These are phyloP conservation scores for Penicillium malachiteum DNA, from an alignment of 495 filamentous ascomycete genomes.

Conservation along the genomic window DNA sequence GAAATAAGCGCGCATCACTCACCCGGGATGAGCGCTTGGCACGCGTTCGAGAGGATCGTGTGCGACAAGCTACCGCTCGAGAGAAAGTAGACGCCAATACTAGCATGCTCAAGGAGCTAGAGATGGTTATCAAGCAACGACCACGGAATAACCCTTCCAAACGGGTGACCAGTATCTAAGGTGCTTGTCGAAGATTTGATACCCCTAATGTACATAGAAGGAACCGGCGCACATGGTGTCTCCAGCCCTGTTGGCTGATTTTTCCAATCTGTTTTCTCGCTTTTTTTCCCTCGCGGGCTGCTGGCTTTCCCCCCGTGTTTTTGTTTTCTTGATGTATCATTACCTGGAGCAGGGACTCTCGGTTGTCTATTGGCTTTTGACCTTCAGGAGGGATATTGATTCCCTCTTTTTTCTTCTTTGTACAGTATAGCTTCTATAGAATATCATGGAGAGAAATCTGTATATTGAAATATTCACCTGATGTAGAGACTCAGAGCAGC, in stretches of 20 bases:
- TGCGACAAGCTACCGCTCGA: conserved; percentile 60
- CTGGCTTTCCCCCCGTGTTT: background rate
- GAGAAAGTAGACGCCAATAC: conserved; percentile 77
- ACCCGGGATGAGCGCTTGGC: conserved; percentile 85
- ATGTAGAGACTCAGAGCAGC: too few species aligned
- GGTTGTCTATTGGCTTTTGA: conserved; percentile 4
- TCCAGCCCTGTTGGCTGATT: background rate
- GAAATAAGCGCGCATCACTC: conserved; percentile 64
- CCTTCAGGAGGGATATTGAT: background rate
- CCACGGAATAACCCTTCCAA: conserved; percentile 51
- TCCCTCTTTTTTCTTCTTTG: background rate
- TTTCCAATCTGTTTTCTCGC: conserved; percentile 12
- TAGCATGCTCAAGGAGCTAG: conserved; percentile 86
- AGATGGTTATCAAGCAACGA: conserved; percentile 81
- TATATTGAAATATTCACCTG: too few species aligned
- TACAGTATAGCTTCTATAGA: background rate
- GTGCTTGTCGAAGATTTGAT: conserved; percentile 22
- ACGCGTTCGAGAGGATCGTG: conserved; percentile 86
- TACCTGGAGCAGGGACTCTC: conserved; percentile 3
- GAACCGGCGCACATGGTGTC: conserved; percentile 39
- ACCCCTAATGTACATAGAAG: conserved; percentile 42
- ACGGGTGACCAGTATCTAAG: conserved; percentile 48
- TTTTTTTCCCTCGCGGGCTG: conserved; percentile 1
- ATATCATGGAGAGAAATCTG: background rate
- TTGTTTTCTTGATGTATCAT: conserved; percentile 13